Evolutionary conservation across 768 basidiomycete species (phyloP).

Genomic region (Kwoniella sp.): DNA sequence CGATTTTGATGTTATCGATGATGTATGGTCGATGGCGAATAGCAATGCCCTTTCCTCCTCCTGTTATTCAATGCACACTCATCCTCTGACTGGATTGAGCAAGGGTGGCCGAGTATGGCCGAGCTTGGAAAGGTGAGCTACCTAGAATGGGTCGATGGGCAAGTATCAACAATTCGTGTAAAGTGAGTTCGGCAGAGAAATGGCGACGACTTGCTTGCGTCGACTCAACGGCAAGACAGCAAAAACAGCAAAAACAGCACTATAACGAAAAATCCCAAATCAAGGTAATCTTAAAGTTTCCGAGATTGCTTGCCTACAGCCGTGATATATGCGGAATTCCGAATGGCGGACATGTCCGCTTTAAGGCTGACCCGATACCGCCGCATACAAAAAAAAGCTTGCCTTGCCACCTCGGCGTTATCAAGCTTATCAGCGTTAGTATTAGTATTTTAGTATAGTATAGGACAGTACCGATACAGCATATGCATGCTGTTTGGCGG

Average conservation of each 20-base stretch:
- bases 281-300: no score
- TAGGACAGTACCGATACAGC: no score
- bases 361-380: no score
- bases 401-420: neutral
- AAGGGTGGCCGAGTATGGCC: neutral
- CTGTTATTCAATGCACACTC: neutral
- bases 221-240: neutral
- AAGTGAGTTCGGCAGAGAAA: neutral
- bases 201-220: neutral
- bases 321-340: no score
- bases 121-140: no score
- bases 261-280: neutral
- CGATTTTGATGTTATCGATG: neutral
- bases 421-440: neutral
- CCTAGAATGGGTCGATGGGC: neutral
- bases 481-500: no score
- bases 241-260: no score
- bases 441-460: no score
- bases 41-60: no score
- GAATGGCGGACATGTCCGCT: no score
- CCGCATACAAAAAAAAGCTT: no score
- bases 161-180: neutral
- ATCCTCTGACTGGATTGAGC: neutral
- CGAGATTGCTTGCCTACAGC: neutral
- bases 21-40: neutral